Conservation (phyloP, 83 land plant genomes). For the Picea engelmannii region DNA sequence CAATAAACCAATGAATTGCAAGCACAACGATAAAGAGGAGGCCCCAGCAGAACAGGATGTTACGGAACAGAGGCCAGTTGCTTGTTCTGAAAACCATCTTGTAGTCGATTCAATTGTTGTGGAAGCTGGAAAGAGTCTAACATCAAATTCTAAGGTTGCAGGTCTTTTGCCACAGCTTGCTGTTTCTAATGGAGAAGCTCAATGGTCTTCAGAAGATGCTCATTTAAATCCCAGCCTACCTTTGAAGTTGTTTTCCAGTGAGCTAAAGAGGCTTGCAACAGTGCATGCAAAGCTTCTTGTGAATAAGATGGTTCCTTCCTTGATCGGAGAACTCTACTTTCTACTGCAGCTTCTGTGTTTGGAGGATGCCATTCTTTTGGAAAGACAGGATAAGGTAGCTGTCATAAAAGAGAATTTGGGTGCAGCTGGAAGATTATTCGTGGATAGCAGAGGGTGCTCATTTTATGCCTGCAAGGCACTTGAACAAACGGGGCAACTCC, state of each 20-base stretch:
- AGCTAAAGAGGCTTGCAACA: conserved; percentile 29
- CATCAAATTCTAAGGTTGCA: conserved; percentile 4
- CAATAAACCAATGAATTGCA: conserved; percentile 19
- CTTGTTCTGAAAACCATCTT: neutral
- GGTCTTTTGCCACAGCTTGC: neutral
- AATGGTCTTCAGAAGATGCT: conserved; percentile 1
- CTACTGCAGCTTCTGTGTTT: conserved; percentile 13
- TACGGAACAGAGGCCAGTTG: no score
- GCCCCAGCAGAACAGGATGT: no score
- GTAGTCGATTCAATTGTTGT: no score
- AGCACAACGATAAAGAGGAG: neutral
- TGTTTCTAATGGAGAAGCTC: neutral
- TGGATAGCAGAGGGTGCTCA: conserved; percentile 22
- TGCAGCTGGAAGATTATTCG: conserved; percentile 14
- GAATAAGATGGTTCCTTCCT: no score
- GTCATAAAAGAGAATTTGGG: neutral
- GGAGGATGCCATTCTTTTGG: conserved; percentile 10
- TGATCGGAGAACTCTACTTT: no score
- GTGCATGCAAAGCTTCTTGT: conserved; percentile 24
- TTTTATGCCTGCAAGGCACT: conserved; percentile 36
- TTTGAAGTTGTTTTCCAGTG: no score
- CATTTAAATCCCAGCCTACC: no score
- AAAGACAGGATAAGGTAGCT: neutral
- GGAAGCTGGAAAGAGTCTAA: neutral
- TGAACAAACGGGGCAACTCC: conserved; percentile 26